Base-by-base conservation (phyloP, 1,284 basidiomycete species). In the Moesziomyces antarcticus region DNA sequence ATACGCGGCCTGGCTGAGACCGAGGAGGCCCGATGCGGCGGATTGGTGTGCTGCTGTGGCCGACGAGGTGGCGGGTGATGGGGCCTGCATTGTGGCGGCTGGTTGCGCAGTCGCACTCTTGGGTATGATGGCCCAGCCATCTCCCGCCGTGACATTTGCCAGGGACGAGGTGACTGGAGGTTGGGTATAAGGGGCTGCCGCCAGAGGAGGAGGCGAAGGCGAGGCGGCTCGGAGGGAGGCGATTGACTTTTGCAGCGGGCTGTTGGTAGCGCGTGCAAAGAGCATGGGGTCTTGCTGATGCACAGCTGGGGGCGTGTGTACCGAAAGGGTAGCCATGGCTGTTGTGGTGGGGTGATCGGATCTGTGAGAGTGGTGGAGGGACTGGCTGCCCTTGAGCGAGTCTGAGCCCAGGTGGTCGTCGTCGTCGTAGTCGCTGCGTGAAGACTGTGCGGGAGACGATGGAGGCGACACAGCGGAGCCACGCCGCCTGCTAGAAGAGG, bases 251-350 rank as follows among this genome's bases (percentile, higher is more conserved):
- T 58, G 53, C 16, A 72, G 56, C 16, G 59, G 59, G 56, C 62
- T 64, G 55, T 52, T 55, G 16, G 53, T 56, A 21, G 55, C 35
- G 61, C 62, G 61, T 5, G 50, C 49, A 37, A 67, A 58, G 7
- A 72, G 59, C 69, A 72, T 72, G 24, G 69, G 69, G 30, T 72
- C 63, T 21, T 63, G 35, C 35, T 63, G 63, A 25, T 58, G 55
- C 5, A 35, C 45, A 4, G 63, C 69, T 22, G 69, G 69, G 18
- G 69, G 59, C 0, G 69, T 72, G 43, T 63, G 43, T 35, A 72
- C 69, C 24, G 59, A 58, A 16, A 72, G 59, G 22, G 69, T 72
- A 40, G 69, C 69, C 69, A 72, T 72, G 37, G 63, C 69, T 46
- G 63, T 67, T 11, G 69, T 66, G 50, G 56, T 52, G 37, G 63